Evolutionary conservation across 352 stramenopile genomes (phyloP).

Genomic region (Pythium myriotylum): DNA sequence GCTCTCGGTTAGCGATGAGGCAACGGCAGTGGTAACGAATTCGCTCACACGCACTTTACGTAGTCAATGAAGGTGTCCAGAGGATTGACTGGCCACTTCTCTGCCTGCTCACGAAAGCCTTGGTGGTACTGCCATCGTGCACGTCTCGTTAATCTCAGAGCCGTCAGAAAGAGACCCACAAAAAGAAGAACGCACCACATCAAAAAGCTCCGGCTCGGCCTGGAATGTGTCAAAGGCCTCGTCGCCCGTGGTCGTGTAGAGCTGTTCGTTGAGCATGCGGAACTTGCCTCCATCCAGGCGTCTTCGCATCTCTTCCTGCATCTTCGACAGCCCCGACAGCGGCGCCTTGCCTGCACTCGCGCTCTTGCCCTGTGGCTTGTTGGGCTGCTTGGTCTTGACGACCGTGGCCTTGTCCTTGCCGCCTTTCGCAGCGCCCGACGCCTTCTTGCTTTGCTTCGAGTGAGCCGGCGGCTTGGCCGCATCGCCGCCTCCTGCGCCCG

Average conservation of each 20-base stretch:
- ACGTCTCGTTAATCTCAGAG: conserved; percentile 2
- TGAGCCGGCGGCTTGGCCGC: conserved; percentile 17
- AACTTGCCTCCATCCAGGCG: conserved; percentile 95
- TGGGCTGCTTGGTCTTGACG: conserved; percentile 11
- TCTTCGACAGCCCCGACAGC: conserved; percentile 48
- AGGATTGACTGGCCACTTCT: conserved; percentile 97
- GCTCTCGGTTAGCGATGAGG: too few relatives aligned
- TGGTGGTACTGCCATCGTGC: conserved; percentile 90
- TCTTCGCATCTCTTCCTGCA: conserved; percentile 83
- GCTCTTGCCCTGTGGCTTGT: conserved; percentile 29
- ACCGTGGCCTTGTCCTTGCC: conserved; percentile 30
- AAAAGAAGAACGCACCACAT: conserved; percentile 53
- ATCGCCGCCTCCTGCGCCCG: background rate
- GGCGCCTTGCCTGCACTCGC: conserved; percentile 5
- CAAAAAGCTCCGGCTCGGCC: conserved; percentile 94
- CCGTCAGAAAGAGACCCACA: background rate
- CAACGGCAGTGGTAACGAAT: too few relatives aligned
- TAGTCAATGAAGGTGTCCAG: conserved; percentile 96
- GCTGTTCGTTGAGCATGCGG: conserved; percentile 98
- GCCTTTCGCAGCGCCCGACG: conserved; percentile 17
- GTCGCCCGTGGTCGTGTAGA: conserved; percentile 96
- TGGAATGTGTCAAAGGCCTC: conserved; percentile 93
- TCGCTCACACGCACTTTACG: conserved; percentile 88
- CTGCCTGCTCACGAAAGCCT: conserved; percentile 97
- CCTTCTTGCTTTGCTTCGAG: conserved; percentile 31